Conservation (phyloP, 2,329 filamentous ascomycete species). For the Ceratocystiopsis sp. region DNA sequence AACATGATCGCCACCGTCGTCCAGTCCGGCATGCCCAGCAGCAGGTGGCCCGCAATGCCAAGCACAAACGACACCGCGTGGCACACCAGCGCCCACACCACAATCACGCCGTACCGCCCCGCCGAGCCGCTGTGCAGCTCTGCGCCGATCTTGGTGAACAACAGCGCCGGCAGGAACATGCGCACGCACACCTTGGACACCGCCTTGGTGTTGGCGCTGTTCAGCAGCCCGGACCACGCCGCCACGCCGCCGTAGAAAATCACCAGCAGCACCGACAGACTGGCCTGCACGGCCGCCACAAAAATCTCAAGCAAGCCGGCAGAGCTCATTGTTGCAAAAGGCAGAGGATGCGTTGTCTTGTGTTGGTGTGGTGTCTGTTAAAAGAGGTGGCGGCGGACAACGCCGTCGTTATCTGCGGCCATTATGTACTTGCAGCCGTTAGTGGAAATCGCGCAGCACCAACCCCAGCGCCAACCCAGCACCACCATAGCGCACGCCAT, state of each 20-base stretch:
- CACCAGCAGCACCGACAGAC: conserved; percentile 28
- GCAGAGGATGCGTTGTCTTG: neutral
- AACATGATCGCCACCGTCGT: conserved; percentile 27
- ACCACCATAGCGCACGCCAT: no score
- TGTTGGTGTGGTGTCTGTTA: no score
- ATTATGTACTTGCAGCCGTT: no score
- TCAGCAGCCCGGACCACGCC: conserved; percentile 21
- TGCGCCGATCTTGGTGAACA: conserved; percentile 27
- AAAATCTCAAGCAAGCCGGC: conserved; percentile 21
- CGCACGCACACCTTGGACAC: conserved; percentile 30
- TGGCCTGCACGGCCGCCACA: conserved; percentile 27
- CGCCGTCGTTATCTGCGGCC: no score
- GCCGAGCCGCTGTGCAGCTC: conserved; percentile 21
- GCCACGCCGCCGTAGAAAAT: conserved; percentile 26
- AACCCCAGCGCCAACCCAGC: no score
- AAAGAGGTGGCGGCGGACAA: no score
- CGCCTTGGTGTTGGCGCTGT: conserved; percentile 18
- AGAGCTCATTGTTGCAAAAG: conserved; percentile 7
- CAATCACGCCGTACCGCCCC: conserved; percentile 20
- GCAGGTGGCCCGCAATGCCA: conserved; percentile 19
- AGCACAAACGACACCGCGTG: conserved; percentile 23
- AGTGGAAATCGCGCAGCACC: no score
- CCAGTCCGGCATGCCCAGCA: conserved; percentile 27
- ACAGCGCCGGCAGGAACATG: conserved; percentile 27
- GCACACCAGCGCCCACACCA: conserved; percentile 24